Percentiles rank a stretch among this genome's conserved stretches.
These are phyloP conservation scores for Phytophthora agathidicida DNA, from an alignment of 352 stramenopile species.

Conservation along the genomic window DNA sequence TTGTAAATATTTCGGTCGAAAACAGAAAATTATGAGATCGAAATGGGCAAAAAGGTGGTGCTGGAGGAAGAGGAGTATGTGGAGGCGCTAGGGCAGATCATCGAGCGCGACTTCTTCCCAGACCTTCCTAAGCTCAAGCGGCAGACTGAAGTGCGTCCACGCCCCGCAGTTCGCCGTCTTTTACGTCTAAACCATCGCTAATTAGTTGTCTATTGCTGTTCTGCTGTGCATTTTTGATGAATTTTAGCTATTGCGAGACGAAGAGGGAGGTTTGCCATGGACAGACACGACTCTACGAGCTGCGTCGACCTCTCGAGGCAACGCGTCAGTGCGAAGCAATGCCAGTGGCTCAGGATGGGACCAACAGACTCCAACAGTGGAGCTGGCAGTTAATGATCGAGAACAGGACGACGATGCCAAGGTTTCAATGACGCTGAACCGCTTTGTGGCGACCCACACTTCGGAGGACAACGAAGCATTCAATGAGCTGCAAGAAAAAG, in stretches of 20 bases:
- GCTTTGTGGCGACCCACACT: conserved; percentile 83
- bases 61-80: conserved; percentile 87
- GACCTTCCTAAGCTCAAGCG: conserved; percentile 63
- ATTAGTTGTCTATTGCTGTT: not conserved
- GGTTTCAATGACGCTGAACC: conserved; percentile 63
- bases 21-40: not conserved
- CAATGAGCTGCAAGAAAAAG: conserved; percentile 74
- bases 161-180: not conserved
- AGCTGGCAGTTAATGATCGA: not conserved
- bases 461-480: conserved; percentile 88
- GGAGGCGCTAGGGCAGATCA: conserved; percentile 73
- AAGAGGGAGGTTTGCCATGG: conserved; percentile 17
- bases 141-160: conserved; percentile 51
- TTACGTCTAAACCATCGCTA: not conserved
- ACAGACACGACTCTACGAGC: conserved; percentile 30
- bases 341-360: conserved; percentile 58
- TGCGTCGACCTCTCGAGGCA: conserved; percentile 8
- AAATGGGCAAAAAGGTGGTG: conserved; percentile 52
- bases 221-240: not conserved
- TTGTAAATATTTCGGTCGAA: conserved; percentile 18
- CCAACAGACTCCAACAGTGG: conserved; percentile 46
- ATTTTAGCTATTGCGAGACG: conserved; percentile 36
- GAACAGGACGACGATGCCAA: conserved; percentile 8
- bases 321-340: conserved; percentile 25
- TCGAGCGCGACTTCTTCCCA: conserved; percentile 90